Evolutionary conservation across 345 rosid genomes (phyloP).

Genomic region (Toxicodendron radicans): DNA sequence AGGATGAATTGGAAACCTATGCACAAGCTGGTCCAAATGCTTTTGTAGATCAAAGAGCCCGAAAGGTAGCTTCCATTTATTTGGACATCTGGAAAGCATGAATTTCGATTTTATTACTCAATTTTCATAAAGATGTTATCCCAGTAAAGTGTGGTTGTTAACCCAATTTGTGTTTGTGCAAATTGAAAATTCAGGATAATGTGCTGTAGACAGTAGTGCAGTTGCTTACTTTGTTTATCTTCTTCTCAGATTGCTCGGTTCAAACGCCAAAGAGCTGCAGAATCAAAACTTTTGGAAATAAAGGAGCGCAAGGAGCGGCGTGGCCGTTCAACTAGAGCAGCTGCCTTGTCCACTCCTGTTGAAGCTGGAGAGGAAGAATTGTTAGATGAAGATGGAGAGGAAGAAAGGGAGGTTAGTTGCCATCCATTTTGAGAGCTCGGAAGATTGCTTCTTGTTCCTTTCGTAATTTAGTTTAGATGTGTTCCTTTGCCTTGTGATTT

Average conservation of each 20-base stretch:
- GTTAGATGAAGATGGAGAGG: conserved; percentile 92
- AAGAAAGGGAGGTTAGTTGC: conserved; percentile 86
- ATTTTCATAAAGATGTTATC: neutral
- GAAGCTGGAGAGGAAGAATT: conserved; percentile 84
- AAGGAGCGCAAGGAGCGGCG: conserved; percentile 86
- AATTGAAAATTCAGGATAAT: neutral
- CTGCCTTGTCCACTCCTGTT: conserved; percentile 76
- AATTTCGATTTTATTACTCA: neutral
- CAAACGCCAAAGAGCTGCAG: conserved; percentile 79
- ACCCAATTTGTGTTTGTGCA: neutral
- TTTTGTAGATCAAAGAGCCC: conserved; percentile 72
- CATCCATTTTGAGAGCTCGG: neutral
- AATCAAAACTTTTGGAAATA: conserved; percentile 79
- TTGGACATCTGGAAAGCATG: neutral
- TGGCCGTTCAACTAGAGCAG: conserved; percentile 71
- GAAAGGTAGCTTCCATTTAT: conserved; percentile 49
- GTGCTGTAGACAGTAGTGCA: neutral
- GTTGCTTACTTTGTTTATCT: conserved; percentile 15
- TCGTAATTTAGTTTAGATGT: too few species aligned
- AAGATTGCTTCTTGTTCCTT: neutral
- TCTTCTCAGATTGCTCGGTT: conserved; percentile 72
- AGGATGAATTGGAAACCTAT: conserved; percentile 62
- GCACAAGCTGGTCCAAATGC: conserved; percentile 49
- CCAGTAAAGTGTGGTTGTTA: neutral
- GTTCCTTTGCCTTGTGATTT: neutral